Conservation (phyloP, 495 filamentous ascomycete genomes). For the Bathelium albidoporum region DNA sequence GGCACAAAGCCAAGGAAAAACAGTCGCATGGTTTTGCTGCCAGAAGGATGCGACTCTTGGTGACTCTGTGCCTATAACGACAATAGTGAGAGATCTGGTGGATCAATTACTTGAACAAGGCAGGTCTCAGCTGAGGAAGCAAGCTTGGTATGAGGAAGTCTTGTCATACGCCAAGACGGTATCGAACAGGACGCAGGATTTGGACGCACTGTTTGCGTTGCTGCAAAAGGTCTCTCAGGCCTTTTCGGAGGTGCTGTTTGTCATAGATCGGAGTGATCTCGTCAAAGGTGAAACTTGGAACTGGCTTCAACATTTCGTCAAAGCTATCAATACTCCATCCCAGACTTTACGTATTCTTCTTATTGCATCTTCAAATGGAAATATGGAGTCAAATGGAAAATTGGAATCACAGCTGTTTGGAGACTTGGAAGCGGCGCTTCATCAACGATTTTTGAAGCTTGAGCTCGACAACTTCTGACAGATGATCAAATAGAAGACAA, state of each 20-base stretch:
- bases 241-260: not conserved
- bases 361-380: not conserved
- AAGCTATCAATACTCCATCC: not conserved
- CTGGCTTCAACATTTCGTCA: not conserved
- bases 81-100: not conserved
- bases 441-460: not conserved
- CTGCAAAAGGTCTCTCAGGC: not conserved
- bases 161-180: not conserved
- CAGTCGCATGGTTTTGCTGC: not conserved
- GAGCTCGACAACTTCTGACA: not conserved
- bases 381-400: not conserved
- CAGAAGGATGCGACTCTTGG: not conserved
- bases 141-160: not conserved
- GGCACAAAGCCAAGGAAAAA: not conserved
- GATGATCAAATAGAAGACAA: not conserved
- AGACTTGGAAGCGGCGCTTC: not conserved
- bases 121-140: not conserved
- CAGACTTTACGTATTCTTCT: not conserved
- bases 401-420: not conserved
- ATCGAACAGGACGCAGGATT: not conserved
- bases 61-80: not conserved
- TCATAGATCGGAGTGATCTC: not conserved
- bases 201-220: not conserved
- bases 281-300: not conserved
- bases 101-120: slow-evolving; percentile 1